A percentile compares a stretch with the other conserved stretches of the same genome.
Evolutionary conservation across 345 rosid genomes (phyloP).

Genomic region (Aurinia saxatilis): DNA sequence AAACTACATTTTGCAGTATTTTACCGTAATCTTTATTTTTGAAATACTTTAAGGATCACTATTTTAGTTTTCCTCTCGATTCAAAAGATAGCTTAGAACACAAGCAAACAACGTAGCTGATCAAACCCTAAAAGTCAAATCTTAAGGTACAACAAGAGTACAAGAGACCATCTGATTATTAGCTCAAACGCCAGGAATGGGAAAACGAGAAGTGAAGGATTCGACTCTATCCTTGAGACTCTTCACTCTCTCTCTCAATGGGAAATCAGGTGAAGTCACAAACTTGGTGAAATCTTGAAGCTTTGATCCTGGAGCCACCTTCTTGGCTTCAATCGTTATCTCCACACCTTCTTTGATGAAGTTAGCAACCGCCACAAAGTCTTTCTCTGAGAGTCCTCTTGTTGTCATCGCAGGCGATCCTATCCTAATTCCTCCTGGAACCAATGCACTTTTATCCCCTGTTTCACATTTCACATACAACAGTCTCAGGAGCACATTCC

Average conservation of each 20-base stretch:
- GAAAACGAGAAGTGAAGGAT: constrained; percentile 63
- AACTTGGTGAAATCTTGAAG: constrained; percentile 72
- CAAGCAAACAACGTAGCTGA: not conserved
- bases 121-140: not conserved
- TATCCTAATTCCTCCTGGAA: constrained; percentile 91
- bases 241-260: constrained; percentile 41
- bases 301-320: constrained; percentile 50
- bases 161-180: not conserved
- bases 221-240: constrained; percentile 59
- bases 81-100: not conserved
- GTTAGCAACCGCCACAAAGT: constrained; percentile 59
- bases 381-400: constrained; percentile 70
- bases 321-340: constrained; percentile 61
- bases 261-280: constrained; percentile 51
- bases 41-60: too few relatives aligned
- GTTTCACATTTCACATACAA: constrained; percentile 6
- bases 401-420: constrained; percentile 97
- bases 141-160: not conserved
- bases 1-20: too few relatives aligned
- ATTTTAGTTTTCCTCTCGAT: not conserved
- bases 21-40: too few relatives aligned
- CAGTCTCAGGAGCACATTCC: not conserved
- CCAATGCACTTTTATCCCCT: constrained; percentile 90
- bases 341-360: constrained; percentile 82
- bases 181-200: constrained; percentile 64